Percentiles rank a stretch among this genome's conserved stretches.
Evolutionary conservation across 306 rosid genomes (phyloP).

Genomic region (Lathyrus sativus): DNA sequence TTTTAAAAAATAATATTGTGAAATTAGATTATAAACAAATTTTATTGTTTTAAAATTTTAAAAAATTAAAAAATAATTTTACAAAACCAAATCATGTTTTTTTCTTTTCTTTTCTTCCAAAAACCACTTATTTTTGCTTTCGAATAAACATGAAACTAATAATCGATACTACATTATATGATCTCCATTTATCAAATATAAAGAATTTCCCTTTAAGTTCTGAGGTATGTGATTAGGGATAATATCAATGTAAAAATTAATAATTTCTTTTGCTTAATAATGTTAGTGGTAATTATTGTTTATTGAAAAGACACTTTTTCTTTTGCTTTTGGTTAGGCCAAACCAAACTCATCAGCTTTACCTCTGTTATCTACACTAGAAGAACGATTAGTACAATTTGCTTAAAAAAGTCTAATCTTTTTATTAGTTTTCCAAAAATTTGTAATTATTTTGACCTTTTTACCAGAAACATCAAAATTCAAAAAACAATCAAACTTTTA

Average conservation of each 20-base stretch:
- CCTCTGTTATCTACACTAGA: background rate
- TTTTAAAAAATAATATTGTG: too few relatives aligned
- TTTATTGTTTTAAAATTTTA: too few relatives aligned
- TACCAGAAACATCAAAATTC: background rate
- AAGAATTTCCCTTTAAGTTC: background rate
- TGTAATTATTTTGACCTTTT: constrained; percentile 21
- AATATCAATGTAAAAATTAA: background rate
- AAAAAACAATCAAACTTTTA: background rate
- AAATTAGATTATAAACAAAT: too few relatives aligned
- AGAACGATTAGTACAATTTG: constrained; percentile 11
- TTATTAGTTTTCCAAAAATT: constrained; percentile 20
- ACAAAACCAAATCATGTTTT: too few relatives aligned
- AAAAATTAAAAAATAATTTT: too few relatives aligned
- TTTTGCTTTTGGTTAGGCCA: constrained; percentile 33
- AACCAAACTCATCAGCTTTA: constrained; percentile 29
- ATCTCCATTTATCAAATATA: background rate
- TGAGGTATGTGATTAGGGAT: background rate
- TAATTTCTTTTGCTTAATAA: constrained; percentile 5
- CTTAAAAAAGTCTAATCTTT: constrained; percentile 23
- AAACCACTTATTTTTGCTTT: too few relatives aligned
- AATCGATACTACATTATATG: background rate
- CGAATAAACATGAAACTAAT: too few relatives aligned
- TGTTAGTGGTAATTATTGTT: constrained; percentile 6
- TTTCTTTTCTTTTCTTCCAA: too few relatives aligned
- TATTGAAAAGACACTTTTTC: constrained; percentile 31